Percentiles rank a stretch among this genome's conserved stretches.
Evolutionary conservation across 2,329 filamentous ascomycete genomes (phyloP).

Genomic region (Penicillium sp.): DNA sequence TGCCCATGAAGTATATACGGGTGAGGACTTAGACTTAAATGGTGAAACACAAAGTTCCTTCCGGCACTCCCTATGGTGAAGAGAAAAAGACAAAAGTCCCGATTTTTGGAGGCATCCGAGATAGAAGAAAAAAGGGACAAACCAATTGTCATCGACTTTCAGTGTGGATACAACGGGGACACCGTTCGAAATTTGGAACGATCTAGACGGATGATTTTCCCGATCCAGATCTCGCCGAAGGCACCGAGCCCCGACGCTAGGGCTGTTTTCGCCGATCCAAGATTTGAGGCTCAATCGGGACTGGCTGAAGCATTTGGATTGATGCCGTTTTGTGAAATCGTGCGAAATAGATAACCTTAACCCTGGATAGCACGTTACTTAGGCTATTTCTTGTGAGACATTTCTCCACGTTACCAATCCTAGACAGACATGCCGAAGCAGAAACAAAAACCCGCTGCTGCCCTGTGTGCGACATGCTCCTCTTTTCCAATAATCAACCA

Average conservation of each 20-base stretch:
- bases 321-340: neutral
- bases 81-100: too few relatives aligned
- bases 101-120: too few relatives aligned
- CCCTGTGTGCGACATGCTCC: neutral
- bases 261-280: neutral
- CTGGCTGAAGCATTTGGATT: neutral
- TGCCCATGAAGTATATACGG: too few relatives aligned
- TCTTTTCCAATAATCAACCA: neutral
- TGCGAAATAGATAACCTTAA: conserved; percentile 12
- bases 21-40: neutral
- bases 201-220: conserved; percentile 9
- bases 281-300: neutral
- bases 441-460: conserved; percentile 11
- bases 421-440: conserved; percentile 1
- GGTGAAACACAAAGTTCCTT: neutral
- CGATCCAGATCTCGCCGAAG: conserved; percentile 5
- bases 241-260: neutral
- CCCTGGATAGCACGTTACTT: neutral
- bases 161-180: neutral
- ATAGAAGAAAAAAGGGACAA: too few relatives aligned
- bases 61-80: too few relatives aligned
- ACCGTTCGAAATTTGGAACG: neutral
- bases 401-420: conserved; percentile 7
- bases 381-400: neutral
- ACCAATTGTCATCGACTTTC: neutral